These are phyloP conservation scores for Globisporangium paddicum DNA, from an alignment of 352 stramenopile genomes.

Conservation along the genomic window DNA sequence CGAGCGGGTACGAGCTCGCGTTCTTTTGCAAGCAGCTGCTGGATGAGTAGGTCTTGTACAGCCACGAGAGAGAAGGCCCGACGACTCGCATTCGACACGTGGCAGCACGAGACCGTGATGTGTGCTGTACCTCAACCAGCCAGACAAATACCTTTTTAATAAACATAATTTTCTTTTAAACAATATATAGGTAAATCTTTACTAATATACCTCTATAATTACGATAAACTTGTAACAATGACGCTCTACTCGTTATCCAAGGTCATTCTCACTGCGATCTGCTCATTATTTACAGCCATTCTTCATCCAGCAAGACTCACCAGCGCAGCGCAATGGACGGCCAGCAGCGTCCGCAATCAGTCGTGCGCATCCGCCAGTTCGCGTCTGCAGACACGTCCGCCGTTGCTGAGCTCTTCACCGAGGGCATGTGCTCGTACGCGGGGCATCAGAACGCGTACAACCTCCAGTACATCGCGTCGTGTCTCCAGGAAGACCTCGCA, in stretches of 20 bases:
- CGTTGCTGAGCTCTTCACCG: slow-evolving; percentile 20
- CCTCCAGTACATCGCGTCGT: slow-evolving; percentile 21
- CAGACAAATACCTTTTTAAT: too few relatives aligned
- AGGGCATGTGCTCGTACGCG: slow-evolving; percentile 29
- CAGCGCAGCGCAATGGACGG: not conserved
- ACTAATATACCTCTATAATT: too few relatives aligned
- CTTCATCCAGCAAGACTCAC: not conserved
- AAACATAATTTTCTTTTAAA: too few relatives aligned
- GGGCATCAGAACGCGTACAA: slow-evolving; percentile 21
- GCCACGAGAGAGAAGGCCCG: too few relatives aligned
- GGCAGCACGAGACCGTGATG: too few relatives aligned
- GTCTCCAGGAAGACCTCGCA: slow-evolving; percentile 23
- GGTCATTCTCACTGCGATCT: not conserved
- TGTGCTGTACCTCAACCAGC: too few relatives aligned
- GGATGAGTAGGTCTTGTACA: not conserved
- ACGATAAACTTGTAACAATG: too few relatives aligned
- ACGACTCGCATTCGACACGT: too few relatives aligned
- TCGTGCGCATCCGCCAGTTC: slow-evolving; percentile 10
- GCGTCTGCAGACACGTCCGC: not conserved
- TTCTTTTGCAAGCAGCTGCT: slow-evolving; percentile 15
- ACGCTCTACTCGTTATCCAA: not conserved
- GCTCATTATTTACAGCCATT: not conserved
- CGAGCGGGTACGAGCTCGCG: slow-evolving; percentile 10
- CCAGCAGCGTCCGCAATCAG: not conserved
- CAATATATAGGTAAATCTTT: too few relatives aligned